phyloP scores from a whole-genome alignment of 345 rosid genomes.

The Zanthoxylum bungeanum region DNA sequence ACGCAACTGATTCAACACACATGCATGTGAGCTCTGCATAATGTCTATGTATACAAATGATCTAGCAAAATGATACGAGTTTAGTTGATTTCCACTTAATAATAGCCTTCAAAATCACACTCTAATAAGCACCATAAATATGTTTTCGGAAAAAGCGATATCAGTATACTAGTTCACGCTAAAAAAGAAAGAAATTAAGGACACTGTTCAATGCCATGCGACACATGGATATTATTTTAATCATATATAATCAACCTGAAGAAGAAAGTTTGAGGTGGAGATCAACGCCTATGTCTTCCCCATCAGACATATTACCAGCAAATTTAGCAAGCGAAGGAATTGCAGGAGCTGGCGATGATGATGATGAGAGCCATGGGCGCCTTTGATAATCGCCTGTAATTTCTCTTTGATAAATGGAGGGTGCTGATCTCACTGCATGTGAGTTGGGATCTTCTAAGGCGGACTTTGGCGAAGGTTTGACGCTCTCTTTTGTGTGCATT shows the following conservation, averaged over 20 bases:
- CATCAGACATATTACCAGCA: conserved; percentile 23
- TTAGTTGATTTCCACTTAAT: not conserved
- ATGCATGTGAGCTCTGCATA: no score
- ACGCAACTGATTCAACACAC: no score
- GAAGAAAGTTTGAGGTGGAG: conserved; percentile 50
- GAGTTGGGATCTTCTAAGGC: no score
- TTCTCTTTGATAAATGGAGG: conserved; percentile 15
- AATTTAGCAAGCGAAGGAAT: conserved; percentile 11
- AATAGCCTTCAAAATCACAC: conserved; percentile 1
- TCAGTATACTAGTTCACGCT: not conserved
- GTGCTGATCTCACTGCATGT: conserved; percentile 27
- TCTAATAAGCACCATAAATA: not conserved
- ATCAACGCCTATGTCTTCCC: conserved; percentile 32
- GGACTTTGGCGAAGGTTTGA: no score
- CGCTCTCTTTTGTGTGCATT: conserved; percentile 65
- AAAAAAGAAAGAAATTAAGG: not conserved
- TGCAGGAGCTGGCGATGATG: conserved; percentile 19
- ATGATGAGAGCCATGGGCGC: conserved; percentile 16
- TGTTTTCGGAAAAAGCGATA: not conserved
- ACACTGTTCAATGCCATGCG: not conserved
- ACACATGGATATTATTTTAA: not conserved
- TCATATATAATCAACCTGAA: conserved; percentile 18
- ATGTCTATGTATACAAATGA: not conserved
- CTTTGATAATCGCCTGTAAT: conserved; percentile 9
- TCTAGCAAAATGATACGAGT: not conserved